Conservation (phyloP, 768 basidiomycete genomes). For the Cantharellus anzutake region DNA sequence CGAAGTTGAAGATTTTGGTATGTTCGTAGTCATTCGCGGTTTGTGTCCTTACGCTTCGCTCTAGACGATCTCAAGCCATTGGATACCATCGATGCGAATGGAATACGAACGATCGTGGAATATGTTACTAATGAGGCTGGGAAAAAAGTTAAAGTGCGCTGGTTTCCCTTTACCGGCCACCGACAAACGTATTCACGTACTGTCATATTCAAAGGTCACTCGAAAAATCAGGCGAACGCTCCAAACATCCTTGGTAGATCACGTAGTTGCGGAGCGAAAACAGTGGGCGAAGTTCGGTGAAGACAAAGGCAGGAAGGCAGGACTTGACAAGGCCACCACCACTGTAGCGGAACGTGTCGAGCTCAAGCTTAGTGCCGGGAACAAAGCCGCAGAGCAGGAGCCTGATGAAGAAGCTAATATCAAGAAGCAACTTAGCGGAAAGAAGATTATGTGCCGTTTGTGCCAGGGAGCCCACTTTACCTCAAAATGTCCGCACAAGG, state of each 20-base stretch:
- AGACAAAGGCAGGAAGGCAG: slow-evolving; percentile 71
- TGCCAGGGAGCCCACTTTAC: slow-evolving; percentile 98
- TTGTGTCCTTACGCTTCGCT: neutral
- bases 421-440: slow-evolving; percentile 39
- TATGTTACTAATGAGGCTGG: slow-evolving; percentile 80
- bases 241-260: slow-evolving; percentile 85
- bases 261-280: slow-evolving; percentile 82
- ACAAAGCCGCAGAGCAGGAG: slow-evolving; percentile 52
- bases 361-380: slow-evolving; percentile 37
- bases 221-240: slow-evolving; percentile 70
- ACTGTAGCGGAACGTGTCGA: slow-evolving; percentile 65
- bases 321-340: slow-evolving; percentile 85
- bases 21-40: slow-evolving; percentile 4
- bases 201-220: slow-evolving; percentile 40
- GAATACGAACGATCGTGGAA: slow-evolving; percentile 69
- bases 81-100: slow-evolving; percentile 69
- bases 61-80: slow-evolving; percentile 12
- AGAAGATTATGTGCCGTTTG: slow-evolving; percentile 79
- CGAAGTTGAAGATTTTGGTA: slow-evolving; percentile 63
- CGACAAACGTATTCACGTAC: too few relatives aligned
- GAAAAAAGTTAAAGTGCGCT: slow-evolving; percentile 75
- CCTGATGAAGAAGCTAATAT: slow-evolving; percentile 41
- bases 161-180: neutral
- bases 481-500: slow-evolving; percentile 95
- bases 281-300: slow-evolving; percentile 87